Conservation (phyloP, 225 moss, liverwort and hornwort genomes). For the Sphagnum tenellum region DNA sequence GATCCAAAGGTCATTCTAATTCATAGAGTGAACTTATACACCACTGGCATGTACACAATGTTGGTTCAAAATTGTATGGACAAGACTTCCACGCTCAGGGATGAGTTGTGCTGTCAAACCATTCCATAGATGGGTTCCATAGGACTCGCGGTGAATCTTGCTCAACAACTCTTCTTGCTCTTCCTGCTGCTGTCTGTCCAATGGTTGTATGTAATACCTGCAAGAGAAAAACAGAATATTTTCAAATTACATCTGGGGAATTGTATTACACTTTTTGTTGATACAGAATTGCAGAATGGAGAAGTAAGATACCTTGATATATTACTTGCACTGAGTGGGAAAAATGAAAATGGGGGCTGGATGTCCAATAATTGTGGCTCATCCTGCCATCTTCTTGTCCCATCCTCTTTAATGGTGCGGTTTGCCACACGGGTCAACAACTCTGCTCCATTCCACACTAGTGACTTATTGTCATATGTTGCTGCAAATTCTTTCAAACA, state of each 20-base stretch:
- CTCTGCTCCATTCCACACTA: conserved; percentile 77
- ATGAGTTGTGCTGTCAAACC: conserved; percentile 44
- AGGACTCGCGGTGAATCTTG: conserved; percentile 40
- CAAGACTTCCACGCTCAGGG: conserved; percentile 72
- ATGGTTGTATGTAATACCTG: conserved; percentile 64
- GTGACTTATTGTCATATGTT: conserved; percentile 66
- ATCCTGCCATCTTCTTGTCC: conserved; percentile 26
- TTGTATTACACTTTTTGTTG: not conserved
- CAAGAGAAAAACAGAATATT: conserved; percentile 5
- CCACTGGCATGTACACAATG: conserved; percentile 44
- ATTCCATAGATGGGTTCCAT: conserved; percentile 68
- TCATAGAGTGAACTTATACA: too few relatives aligned
- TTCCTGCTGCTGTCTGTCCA: conserved; percentile 7
- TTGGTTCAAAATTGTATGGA: conserved; percentile 54
- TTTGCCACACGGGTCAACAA: conserved; percentile 67
- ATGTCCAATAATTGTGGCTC: conserved; percentile 30
- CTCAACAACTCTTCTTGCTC: conserved; percentile 41
- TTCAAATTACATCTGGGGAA: too few relatives aligned
- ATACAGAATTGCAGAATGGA: not conserved
- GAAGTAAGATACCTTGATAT: conserved; percentile 49
- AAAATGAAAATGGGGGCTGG: conserved; percentile 46
- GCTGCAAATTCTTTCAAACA: conserved; percentile 80
- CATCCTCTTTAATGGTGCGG: conserved; percentile 16
- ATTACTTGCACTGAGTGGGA: conserved; percentile 48
- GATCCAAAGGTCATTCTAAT: too few relatives aligned